These are phyloP conservation scores for Xylariaceae sp. DNA, from an alignment of 2,329 filamentous ascomycete genomes.

Conservation along the genomic window DNA sequence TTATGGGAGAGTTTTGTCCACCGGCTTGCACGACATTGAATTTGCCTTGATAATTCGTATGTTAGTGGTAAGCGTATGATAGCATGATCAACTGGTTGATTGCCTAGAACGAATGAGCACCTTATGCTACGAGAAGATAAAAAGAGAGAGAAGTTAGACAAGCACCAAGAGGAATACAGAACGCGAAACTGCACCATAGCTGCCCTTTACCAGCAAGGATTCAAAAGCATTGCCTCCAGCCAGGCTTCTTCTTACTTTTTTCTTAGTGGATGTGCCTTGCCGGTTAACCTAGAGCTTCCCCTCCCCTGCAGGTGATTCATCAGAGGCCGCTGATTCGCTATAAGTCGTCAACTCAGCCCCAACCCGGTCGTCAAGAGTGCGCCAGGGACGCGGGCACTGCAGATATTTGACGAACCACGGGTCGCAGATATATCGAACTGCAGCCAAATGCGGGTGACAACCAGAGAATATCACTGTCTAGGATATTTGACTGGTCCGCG, in stretches of 20 bases:
- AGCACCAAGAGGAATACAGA: background rate
- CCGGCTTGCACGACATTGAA: background rate
- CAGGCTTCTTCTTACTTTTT: background rate
- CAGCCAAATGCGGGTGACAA: constrained; percentile 4
- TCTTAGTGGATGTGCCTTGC: constrained; percentile 39
- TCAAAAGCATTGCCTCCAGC: constrained; percentile 4
- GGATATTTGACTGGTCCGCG: constrained; percentile 11
- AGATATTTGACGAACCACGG: constrained; percentile 18
- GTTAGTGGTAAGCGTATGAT: background rate
- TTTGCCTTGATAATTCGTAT: background rate
- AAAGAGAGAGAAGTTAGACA: background rate
- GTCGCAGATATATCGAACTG: constrained; percentile 1
- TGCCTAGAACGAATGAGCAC: too few relatives aligned
- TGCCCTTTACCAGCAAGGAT: background rate
- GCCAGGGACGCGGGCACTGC: constrained; percentile 4
- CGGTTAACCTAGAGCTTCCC: constrained; percentile 31
- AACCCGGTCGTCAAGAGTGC: constrained; percentile 1
- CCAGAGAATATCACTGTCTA: constrained; percentile 2
- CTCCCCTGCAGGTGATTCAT: constrained; percentile 15
- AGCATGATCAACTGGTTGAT: background rate
- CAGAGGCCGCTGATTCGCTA: constrained; percentile 28
- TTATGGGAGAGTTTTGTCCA: background rate
- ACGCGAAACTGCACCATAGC: background rate
- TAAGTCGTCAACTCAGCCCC: constrained; percentile 22
- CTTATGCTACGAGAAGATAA: background rate